phyloP scores from a whole-genome alignment of 2,329 filamentous ascomycete species.

The Aspergillus latus region DNA sequence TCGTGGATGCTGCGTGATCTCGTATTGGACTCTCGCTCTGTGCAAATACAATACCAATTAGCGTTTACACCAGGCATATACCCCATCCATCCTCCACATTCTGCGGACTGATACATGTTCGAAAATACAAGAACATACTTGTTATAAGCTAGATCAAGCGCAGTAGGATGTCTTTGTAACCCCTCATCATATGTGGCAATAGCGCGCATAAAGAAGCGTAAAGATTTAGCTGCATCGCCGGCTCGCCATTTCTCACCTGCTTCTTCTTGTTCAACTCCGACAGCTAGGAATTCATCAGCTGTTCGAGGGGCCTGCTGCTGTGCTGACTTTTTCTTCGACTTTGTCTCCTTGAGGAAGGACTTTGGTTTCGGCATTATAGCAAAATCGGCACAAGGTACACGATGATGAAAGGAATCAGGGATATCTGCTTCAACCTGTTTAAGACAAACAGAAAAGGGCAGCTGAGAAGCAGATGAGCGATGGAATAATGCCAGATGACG shows the following conservation, averaged over 20 bases:
- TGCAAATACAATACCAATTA: slow-evolving; percentile 2
- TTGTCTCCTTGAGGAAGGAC: slow-evolving; percentile 42
- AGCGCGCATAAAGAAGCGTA: slow-evolving; percentile 60
- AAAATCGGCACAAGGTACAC: not conserved
- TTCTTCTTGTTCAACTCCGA: slow-evolving; percentile 68
- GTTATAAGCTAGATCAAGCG: slow-evolving; percentile 73
- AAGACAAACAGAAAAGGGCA: too few relatives aligned
- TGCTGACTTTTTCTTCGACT: slow-evolving; percentile 42
- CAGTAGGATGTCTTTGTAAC: slow-evolving; percentile 58
- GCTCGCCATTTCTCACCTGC: slow-evolving; percentile 73
- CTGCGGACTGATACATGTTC: too few relatives aligned
- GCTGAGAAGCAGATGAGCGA: too few relatives aligned
- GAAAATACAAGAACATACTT: too few relatives aligned
- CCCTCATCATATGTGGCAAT: slow-evolving; percentile 67
- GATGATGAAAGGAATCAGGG: too few relatives aligned
- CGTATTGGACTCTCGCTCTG: slow-evolving; percentile 68
- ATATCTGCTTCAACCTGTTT: too few relatives aligned
- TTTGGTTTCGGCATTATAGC: slow-evolving; percentile 42
- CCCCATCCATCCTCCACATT: slow-evolving; percentile 11
- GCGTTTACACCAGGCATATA: not conserved
- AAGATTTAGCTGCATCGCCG: slow-evolving; percentile 66
- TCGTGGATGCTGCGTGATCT: slow-evolving; percentile 66
- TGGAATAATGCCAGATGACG: not conserved
- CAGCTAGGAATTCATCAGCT: slow-evolving; percentile 67
- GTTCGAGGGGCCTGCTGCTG: slow-evolving; percentile 54